A percentile compares a stretch with the other conserved stretches of the same genome.
These are phyloP conservation scores for Pseudoscleropodium purum DNA, from an alignment of 225 moss, liverwort and hornwort genomes.

Conservation along the genomic window DNA sequence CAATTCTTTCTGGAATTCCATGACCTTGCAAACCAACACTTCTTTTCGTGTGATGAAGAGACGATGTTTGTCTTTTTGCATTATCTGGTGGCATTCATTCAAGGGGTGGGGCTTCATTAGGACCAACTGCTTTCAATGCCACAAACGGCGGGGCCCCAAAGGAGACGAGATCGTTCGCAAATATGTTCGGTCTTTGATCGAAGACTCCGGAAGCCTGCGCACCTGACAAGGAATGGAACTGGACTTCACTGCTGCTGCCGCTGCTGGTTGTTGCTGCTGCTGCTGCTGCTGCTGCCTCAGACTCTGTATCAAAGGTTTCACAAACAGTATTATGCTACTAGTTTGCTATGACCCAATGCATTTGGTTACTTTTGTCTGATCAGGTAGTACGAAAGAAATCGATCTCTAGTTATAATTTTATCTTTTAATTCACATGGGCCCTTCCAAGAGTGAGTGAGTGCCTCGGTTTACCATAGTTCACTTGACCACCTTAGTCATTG, in stretches of 20 bases:
- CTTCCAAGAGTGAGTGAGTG: slow-evolving; percentile 1
- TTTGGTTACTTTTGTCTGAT: background rate
- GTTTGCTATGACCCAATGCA: background rate
- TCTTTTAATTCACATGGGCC: background rate
- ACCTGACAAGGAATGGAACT: background rate
- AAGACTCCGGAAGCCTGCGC: slow-evolving; percentile 60
- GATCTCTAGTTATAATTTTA: background rate
- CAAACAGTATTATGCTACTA: background rate
- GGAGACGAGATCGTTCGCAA: slow-evolving; percentile 99
- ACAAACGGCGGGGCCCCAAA: slow-evolving; percentile 86
- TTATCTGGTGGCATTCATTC: slow-evolving; percentile 41
- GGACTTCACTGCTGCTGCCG: background rate
- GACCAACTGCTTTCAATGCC: slow-evolving; percentile 99
- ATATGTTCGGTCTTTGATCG: slow-evolving; percentile 95
- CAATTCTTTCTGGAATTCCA: background rate
- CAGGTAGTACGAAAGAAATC: background rate
- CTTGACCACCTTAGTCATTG: slow-evolving; percentile 13
- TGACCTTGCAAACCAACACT: background rate
- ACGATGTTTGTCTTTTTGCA: slow-evolving; percentile 35
- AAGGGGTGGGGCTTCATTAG: slow-evolving; percentile 56
- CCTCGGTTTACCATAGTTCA: background rate
- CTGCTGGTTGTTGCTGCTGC: background rate
- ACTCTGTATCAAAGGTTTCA: slow-evolving; percentile 18
- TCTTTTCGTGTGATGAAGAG: slow-evolving; percentile 21
- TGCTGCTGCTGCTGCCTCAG: background rate